Conservation (phyloP, 169 alveolate genomes). For the Eimeria maxima region DNA sequence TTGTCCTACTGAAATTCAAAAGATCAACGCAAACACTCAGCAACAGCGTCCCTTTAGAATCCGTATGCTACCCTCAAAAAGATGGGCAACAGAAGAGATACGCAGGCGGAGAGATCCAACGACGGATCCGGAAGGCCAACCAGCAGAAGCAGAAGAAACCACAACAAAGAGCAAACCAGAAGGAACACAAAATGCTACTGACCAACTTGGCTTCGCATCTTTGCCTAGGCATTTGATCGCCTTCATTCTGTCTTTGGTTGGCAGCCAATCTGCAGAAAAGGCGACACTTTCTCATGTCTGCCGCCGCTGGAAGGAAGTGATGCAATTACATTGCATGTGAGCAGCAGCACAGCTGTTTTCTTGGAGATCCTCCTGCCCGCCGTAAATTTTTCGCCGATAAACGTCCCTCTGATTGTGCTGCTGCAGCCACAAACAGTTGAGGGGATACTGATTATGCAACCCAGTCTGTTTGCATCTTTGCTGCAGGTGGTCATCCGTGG, state of each 20-base stretch:
- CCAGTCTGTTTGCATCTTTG: not conserved
- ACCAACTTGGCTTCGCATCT: not conserved
- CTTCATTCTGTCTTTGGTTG: constrained; percentile 5
- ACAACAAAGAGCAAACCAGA: not conserved
- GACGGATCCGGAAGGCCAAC: not conserved
- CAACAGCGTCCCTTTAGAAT: not conserved
- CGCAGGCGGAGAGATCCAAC: not conserved
- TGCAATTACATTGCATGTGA: not conserved
- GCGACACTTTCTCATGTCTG: not conserved
- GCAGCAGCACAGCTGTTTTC: not conserved
- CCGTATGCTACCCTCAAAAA: not conserved
- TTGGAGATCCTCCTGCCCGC: not conserved
- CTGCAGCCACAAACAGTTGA: not conserved
- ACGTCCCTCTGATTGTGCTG: not conserved
- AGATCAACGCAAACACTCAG: not conserved
- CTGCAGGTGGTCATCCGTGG: constrained; percentile 28
- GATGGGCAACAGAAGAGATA: not conserved
- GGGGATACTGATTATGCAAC: not conserved
- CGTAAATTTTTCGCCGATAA: not conserved
- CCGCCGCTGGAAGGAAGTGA: not conserved
- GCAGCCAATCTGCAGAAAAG: constrained; percentile 32
- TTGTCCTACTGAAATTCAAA: not conserved
- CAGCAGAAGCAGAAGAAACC: not conserved
- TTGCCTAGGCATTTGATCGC: not conserved
- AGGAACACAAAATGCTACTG: not conserved